These are phyloP conservation scores for Suillus placidus DNA, from an alignment of 768 basidiomycete species.

Conservation along the genomic window DNA sequence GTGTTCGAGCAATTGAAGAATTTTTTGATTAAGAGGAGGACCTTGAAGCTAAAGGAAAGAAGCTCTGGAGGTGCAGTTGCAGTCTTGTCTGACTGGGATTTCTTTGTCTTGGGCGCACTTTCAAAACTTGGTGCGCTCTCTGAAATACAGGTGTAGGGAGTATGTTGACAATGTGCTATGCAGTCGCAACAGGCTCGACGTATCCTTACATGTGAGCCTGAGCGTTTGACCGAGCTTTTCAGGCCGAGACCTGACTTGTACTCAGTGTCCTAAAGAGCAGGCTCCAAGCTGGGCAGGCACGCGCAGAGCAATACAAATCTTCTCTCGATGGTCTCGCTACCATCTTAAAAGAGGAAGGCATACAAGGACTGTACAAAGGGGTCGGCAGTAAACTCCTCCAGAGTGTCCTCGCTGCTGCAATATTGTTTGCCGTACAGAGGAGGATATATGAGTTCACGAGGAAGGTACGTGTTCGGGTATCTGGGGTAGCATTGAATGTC, in stretches of 20 bases:
- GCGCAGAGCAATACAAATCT: conserved; percentile 72
- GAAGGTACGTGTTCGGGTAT: conserved; percentile 32
- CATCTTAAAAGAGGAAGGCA: conserved; percentile 77
- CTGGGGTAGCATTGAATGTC: not conserved
- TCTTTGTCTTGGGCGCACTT: conserved; percentile 92
- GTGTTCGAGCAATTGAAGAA: conserved; percentile 96
- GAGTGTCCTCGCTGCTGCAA: conserved; percentile 90
- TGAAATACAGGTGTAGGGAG: not conserved
- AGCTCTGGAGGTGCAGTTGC: conserved; percentile 47
- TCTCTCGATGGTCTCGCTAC: conserved; percentile 75
- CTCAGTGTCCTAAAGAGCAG: conserved; percentile 73
- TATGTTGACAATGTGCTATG: conserved; percentile 6
- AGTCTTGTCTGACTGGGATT: conserved; percentile 80
- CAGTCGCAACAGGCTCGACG: conserved; percentile 58
- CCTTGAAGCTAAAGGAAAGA: conserved; percentile 50
- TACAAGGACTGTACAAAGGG: conserved; percentile 86
- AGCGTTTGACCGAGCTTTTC: not conserved
- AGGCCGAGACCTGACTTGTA: not conserved
- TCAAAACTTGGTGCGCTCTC: conserved; percentile 75
- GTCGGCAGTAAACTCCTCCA: conserved; percentile 87
- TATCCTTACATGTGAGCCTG: conserved; percentile 73
- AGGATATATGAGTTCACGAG: conserved; percentile 78
- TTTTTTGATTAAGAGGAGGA: conserved; percentile 64
- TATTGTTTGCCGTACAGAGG: conserved; percentile 89
- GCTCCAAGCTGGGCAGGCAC: conserved; percentile 72